Base-by-base conservation (phyloP, 2,329 filamentous ascomycete genomes). In the Cladosporium sp. region DNA sequence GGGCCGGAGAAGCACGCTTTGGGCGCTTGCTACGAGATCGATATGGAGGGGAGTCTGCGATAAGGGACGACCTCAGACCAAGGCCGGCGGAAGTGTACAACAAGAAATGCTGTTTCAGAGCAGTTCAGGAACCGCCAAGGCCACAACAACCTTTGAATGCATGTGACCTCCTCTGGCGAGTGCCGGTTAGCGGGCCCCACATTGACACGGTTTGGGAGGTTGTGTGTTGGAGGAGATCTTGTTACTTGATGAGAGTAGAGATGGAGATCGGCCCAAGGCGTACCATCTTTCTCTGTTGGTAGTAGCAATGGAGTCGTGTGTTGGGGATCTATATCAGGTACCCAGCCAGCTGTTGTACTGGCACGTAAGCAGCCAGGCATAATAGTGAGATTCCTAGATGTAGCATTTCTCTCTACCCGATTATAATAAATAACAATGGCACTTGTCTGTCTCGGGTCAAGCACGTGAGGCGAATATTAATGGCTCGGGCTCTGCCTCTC, bases 91-190 rank as follows among this genome's bases (percentile, higher is more conserved):
- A n/a, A n/a, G n/a, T n/a, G n/a, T n/a, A n/a, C n/a, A n/a, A n/a
- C 9, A 27, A 27, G 22, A 27, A 9, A 9, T 27, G 22, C 22
- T 48, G 45, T 48, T 48, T 48, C 45, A 48, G 37, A 18, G 36
- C n/a, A 19, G 20, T 3, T 41, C 37, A 22, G 45, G 27, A 12
- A 17, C 17, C 38, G 45, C 45, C 45, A 48, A 48, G 45, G 37
- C 44, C 45, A 41, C 45, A 41, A 48, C 45, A 24, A 32, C 37
- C 12, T n/a, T 12, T 36, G 44, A 47, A 34, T 17, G 44, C 44
- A 47, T 47, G 37, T 48, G 45, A 48, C 45, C 45, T 47, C 34
- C n/a, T 47, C 36, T 47, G 44, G 44, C 44, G 44, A 47, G 44
- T 22, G 36, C 36, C 34, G 37, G 40, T 20, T 47, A 47, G 44